Evolutionary conservation across 306 rosid species (phyloP), one percentile per base, ranked within the genome.

Genomic region (Cucurbita moschata): DNA sequence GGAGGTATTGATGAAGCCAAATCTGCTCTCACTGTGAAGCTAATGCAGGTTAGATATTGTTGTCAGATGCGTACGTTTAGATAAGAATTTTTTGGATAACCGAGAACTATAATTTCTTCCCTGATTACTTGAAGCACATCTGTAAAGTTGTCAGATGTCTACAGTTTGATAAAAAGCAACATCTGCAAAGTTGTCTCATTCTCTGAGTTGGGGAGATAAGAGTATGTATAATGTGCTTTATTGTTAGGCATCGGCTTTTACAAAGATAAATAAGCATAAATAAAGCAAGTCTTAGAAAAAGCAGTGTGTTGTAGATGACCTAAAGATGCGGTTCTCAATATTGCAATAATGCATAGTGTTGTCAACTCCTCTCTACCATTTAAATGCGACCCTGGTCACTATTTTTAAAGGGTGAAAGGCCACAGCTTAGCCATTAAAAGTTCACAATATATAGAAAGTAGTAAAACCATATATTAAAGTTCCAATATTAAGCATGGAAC

Each of bases 21-120:
- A 81, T 90, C 92, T 52, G 78, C 81, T 82, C 88, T 94, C 58
- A 79, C 79, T 9, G 78, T 90, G 82, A 94, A 89, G 83, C 88
- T 94, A 71, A 94, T 94, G 97, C 97, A 90, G 96, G 98, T 85
- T 75, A 66, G 72, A 8, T 23, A 69, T 69, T 69, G 38, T 77
- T 66, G 43, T 55, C 64, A 53, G 40, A 39, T 61, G 18, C 46
- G 26, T 73, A 30, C 57, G 23, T 30, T 8, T 77, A 9, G 40
- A 42, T 60, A 6, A 21, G 5, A 44, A 55, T 10, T 15, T 40
- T 68, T n/a, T 46, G 56, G 8, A 23, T 52, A 68, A 16, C 8
- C 26, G 12, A 38, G 46, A 62, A 62, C 39, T 60, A 14, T 16
- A 62, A 39, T 8, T 62, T 62, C 47, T 57, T 57, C 26, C 26